Percentiles rank a stretch among this genome's conserved stretches.
Conservation (phyloP, 2,329 filamentous ascomycete genomes). For the Chaetomium olivaceum region DNA sequence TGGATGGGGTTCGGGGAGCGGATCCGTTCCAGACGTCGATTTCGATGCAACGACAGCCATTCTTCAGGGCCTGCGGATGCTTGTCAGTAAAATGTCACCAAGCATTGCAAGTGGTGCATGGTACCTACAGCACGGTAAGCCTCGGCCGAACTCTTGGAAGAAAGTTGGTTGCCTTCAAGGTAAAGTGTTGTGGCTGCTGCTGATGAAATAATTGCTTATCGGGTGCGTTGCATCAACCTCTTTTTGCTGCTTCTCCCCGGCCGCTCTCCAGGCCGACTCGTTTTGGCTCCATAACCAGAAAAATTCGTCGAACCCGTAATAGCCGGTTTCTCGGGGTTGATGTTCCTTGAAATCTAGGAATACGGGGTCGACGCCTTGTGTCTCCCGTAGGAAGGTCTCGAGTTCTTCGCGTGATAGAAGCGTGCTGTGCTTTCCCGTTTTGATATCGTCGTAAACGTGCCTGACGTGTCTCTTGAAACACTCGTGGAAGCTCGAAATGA, state of each 20-base stretch:
- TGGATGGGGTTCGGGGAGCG: slow-evolving; percentile 42
- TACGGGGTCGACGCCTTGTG: slow-evolving; percentile 48
- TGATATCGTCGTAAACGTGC: slow-evolving; percentile 49
- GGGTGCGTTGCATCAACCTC: slow-evolving; percentile 64
- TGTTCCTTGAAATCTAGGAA: slow-evolving; percentile 19
- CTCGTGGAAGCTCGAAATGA: slow-evolving; percentile 33
- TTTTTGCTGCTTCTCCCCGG: slow-evolving; percentile 44
- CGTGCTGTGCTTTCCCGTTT: slow-evolving; percentile 40
- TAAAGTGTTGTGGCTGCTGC: slow-evolving; percentile 96
- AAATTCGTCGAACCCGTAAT: slow-evolving; percentile 52
- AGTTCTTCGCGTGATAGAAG: slow-evolving; percentile 45
- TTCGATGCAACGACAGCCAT: slow-evolving; percentile 86
- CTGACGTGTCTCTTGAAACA: slow-evolving; percentile 52
- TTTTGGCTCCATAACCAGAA: slow-evolving; percentile 49
- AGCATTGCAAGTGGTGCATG: background rate
- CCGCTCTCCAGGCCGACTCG: slow-evolving; percentile 47
- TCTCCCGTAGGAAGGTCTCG: slow-evolving; percentile 49
- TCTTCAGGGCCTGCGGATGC: slow-evolving; percentile 61
- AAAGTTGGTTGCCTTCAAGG: slow-evolving; percentile 80
- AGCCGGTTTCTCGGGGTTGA: slow-evolving; percentile 39
- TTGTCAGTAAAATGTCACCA: slow-evolving; percentile 10
- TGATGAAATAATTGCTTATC: slow-evolving; percentile 89
- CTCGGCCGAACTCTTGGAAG: slow-evolving; percentile 72
- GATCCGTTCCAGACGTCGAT: slow-evolving; percentile 90
- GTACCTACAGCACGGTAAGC: slow-evolving; percentile 71